Base-by-base conservation (phyloP, 2,329 filamentous ascomycete genomes). In the Aspergillus chevalieri region DNA sequence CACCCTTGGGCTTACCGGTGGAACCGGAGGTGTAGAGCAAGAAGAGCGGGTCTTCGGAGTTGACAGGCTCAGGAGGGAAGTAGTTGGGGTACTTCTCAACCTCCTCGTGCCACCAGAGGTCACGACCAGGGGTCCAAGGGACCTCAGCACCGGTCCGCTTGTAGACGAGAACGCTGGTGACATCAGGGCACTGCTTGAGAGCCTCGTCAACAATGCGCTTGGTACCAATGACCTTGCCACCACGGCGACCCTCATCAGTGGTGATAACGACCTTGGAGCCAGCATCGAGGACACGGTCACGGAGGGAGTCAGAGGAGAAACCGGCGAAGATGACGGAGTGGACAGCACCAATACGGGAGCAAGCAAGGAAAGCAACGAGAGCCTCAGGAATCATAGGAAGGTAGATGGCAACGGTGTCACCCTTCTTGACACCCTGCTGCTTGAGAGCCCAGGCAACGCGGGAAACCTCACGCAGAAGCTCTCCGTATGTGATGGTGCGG, bases 181-280 rank as follows among this genome's bases (percentile, higher is more conserved):
- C 87, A 61, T 89, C 85, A 15, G 92, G 92, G 74, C 92, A 97
- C 74, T 95, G 89, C 79, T 93, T 95, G 53, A 98, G 81, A 34
- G 92, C 92, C 67, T 97, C 93, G 65, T 98, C 93, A 59, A 97
- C 93, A 67, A 98, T 97, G 79, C 95, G 95, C 84, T 98, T 97
- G 63, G 92, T 97, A 64, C 89, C 88, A 68, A 98, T 96, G 64
- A 94, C 74, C 69, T 93, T 93, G 62, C 93, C 93, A 62, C 93
- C 93, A 64, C 93, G 89, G 81, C 94, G 95, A 66, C 93, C 93
- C 79, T 98, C 93, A 69, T 98, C 93, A 2, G 89, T 87, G 52
- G 93, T 98, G 67, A 98, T 96, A 73, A 97, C 86, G 47, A 97
- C 88, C 76, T 87, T 95, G 70, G 86, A 92, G 60, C 89, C 76